Base-by-base conservation (phyloP, 2,329 filamentous ascomycete genomes). In the Penicillium oxalicum region DNA sequence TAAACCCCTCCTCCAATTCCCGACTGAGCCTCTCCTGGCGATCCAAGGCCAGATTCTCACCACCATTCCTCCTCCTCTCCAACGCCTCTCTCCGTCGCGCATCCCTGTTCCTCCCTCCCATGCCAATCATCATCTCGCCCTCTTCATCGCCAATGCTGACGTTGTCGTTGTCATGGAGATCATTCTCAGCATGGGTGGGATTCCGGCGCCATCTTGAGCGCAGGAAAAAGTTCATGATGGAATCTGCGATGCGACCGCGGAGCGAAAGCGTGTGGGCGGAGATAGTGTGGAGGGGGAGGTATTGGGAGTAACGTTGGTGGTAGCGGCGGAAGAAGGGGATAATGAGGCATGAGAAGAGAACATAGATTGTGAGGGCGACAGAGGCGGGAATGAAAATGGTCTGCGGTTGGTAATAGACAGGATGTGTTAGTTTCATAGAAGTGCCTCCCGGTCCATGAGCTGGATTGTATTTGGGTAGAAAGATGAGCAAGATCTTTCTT, bases 1-100 rank as follows among this genome's bases (percentile, higher is more conserved):
- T 80, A 63, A 88, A 88, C 0, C 84, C 85, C 60, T 85, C 79
- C 65, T 91, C 87, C 44, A 91, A 68, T 73, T 95, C 89, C 70
- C 88, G 77, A 66, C 88, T 91, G 52, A 95, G 61, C 53, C 89
- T 77, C 57, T 80, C 63, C 59, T 67, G 67, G 42, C 54, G 68
- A 29, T 66, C 67, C n/a, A 57, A 58, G 11, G 7, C 29, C 29
- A 11, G 8, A 32, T 32, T 11, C 29, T 32, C 29, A 32, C 29
- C 29, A 32, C 70, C 70, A 47, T 75, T 18, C 69, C 48, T 76
- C 74, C 55, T 61, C 60, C 66, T 63, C 55, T 69, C 64, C 51
- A 75, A 52, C 2, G 70, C 73, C 51, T 74, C 72, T 43, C 74
- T 63, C 35, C 72, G 64, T 25, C 67, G 58, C 8, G 68, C 60